Base-by-base conservation (phyloP, 2,329 filamentous ascomycete genomes). In the Ustulina deusta region DNA sequence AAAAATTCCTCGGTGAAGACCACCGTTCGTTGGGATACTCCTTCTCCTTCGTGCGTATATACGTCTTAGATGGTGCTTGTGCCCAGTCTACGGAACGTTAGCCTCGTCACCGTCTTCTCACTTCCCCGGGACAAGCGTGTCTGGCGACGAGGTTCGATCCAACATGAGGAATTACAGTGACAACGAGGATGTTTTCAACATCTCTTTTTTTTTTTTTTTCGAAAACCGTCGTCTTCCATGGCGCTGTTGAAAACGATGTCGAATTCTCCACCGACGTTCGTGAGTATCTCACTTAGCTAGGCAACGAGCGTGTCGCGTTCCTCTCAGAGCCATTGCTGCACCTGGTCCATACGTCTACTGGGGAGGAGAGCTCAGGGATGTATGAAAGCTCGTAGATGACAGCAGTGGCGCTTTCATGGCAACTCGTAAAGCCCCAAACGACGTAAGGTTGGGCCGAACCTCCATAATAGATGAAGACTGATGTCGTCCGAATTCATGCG, bases 351-450 rank as follows among this genome's bases (percentile, higher is more conserved):
- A 55, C 20, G 17, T 6, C 20, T 55, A 29, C n/a, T 38, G 20
- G 17, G 51, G 51, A 17, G 51, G 38, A 55, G 51, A 55, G 27
- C 13, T 52, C 13, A 34, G 13, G 49, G 49, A 52, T 52, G 49
- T 52, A 11, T 52, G 49, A 25, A 52, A 34, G 27, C 25, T 52
- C 22, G 49, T 34, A 34, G 49, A 52, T 34, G 49, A 52, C 22
- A 52, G 27, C 5, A 52, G 25, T 52, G 49, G 49, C 25, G 32
- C 49, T 52, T 52, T 25, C 17, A 52, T 52, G 49, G 49, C 13
- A 34, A 52, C 49, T n/a, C 49, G n/a, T 52, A 25, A 52, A 52
- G 29, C 49, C 49, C 2, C 49, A 52, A 52, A 6, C 2, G 25
- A 34, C 11, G 49, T 34, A 52, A 52, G 25, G 25, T 52, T 34